A percentile compares a stretch with the other conserved stretches of the same genome.
Evolutionary conservation across 2,329 filamentous ascomycete genomes (phyloP).

Genomic region (Stagonosporopsis chrysanthemi): DNA sequence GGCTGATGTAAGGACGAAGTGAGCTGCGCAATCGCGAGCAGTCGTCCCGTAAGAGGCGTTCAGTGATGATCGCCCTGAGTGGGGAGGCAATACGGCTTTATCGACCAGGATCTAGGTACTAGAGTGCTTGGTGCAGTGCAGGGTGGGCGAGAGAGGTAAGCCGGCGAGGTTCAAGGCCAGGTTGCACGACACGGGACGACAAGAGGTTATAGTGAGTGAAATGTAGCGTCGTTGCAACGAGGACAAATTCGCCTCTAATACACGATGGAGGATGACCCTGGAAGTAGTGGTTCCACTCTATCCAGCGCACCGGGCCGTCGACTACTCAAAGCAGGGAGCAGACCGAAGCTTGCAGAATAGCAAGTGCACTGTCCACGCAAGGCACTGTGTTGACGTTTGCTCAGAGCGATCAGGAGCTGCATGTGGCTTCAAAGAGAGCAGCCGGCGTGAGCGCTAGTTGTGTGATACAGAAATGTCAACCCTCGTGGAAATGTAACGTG

Average conservation of each 20-base stretch:
- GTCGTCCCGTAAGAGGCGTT: slow-evolving; percentile 29
- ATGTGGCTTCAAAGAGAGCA: slow-evolving; percentile 41
- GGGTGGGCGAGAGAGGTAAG: slow-evolving; percentile 29
- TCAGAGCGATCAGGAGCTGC: slow-evolving; percentile 31
- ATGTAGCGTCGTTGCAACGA: slow-evolving; percentile 42
- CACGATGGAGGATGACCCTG: slow-evolving; percentile 41
- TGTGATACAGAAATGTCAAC: slow-evolving; percentile 35
- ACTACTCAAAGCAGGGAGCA: slow-evolving; percentile 44
- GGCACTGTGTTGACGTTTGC: slow-evolving; percentile 39
- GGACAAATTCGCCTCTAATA: slow-evolving; percentile 39
- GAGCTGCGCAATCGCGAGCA: slow-evolving; percentile 34
- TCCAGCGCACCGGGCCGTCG: slow-evolving; percentile 38
- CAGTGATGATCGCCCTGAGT: slow-evolving; percentile 43
- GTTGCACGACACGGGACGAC: slow-evolving; percentile 42
- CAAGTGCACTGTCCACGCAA: slow-evolving; percentile 38
- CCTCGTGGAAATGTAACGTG: slow-evolving; percentile 39
- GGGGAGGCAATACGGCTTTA: slow-evolving; percentile 46
- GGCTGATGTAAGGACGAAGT: slow-evolving; percentile 27
- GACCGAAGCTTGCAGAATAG: slow-evolving; percentile 36
- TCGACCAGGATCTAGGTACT: slow-evolving; percentile 41
- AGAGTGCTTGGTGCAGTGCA: slow-evolving; percentile 41
- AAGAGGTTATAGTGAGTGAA: slow-evolving; percentile 44
- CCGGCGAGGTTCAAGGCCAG: slow-evolving; percentile 28
- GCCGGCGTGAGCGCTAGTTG: slow-evolving; percentile 43
- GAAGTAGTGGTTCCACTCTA: slow-evolving; percentile 37